These are phyloP conservation scores for Microthlaspi erraticum DNA, from an alignment of 345 rosid genomes.

Conservation along the genomic window DNA sequence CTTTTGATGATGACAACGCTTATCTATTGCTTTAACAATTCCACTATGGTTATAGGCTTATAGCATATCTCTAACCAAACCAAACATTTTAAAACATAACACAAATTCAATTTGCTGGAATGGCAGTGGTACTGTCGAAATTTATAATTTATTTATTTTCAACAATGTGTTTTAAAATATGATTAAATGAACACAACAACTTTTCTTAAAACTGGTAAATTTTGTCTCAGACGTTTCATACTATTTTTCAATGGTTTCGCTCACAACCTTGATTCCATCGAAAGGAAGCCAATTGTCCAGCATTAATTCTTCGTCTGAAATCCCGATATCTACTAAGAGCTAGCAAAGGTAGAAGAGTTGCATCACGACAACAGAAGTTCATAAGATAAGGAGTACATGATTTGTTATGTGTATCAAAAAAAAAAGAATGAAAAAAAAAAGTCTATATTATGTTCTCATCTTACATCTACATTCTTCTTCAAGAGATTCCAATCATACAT, in stretches of 20 bases:
- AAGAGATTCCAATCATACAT: neutral
- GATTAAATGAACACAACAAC: neutral
- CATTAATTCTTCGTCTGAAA: neutral
- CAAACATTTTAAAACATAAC: neutral
- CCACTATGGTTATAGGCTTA: neutral
- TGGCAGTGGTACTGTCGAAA: neutral
- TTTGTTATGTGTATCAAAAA: neutral
- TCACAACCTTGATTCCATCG: neutral
- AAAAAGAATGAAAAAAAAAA: neutral
- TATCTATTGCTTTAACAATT: neutral
- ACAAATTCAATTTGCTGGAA: neutral
- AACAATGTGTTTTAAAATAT: neutral
- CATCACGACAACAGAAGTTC: neutral
- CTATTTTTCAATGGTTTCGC: neutral
- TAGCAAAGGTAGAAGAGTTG: neutral
- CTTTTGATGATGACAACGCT: neutral
- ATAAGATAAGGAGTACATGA: neutral
- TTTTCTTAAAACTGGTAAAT: neutral
- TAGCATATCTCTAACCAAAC: neutral
- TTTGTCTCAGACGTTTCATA: neutral
- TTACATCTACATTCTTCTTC: neutral
- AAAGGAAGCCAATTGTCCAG: neutral
- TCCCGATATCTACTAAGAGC: neutral
- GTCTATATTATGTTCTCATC: neutral
- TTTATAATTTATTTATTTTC: neutral